Percentiles rank a stretch among this genome's conserved stretches.
Evolutionary conservation across 805 yeast species (phyloP).

Genomic region (Kluyveromyces nonfermentans): DNA sequence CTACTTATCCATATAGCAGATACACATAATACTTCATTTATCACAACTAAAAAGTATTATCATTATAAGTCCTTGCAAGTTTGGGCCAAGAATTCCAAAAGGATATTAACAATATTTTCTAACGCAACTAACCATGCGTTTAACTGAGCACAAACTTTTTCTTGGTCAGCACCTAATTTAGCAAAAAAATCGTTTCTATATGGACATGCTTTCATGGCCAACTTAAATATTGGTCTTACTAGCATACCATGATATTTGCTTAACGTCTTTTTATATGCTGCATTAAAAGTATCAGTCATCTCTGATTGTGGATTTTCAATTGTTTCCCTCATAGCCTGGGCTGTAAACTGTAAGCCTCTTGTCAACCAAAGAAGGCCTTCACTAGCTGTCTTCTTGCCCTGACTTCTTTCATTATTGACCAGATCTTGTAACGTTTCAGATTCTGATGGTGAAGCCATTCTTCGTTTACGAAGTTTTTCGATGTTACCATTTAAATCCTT

Average conservation of each 20-base stretch:
- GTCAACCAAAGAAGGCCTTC: constrained; percentile 86
- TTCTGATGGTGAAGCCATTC: constrained; percentile 52
- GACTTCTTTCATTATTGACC: constrained; percentile 60
- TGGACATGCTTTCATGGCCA: constrained; percentile 94
- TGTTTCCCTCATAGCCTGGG: constrained; percentile 77
- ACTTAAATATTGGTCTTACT: constrained; percentile 76
- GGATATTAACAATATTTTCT: constrained; percentile 61
- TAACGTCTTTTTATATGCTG: constrained; percentile 74
- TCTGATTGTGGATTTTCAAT: constrained; percentile 53
- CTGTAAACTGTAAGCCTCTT: constrained; percentile 84
- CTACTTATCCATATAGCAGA: background rate
- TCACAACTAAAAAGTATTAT: background rate
- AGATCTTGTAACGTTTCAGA: constrained; percentile 69
- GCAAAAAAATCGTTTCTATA: constrained; percentile 77
- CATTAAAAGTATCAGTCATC: constrained; percentile 68
- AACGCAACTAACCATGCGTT: constrained; percentile 67
- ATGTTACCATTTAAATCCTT: constrained; percentile 85
- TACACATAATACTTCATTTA: background rate
- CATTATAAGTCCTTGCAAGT: constrained; percentile 8
- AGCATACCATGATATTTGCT: constrained; percentile 74
- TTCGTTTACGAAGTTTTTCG: constrained; percentile 58
- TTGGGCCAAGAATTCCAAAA: constrained; percentile 62
- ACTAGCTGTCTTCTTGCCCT: constrained; percentile 64
- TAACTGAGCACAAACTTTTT: constrained; percentile 55
- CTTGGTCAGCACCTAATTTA: constrained; percentile 72